Conservation (phyloP, 495 filamentous ascomycete species). For the Entonaema liquescens region DNA sequence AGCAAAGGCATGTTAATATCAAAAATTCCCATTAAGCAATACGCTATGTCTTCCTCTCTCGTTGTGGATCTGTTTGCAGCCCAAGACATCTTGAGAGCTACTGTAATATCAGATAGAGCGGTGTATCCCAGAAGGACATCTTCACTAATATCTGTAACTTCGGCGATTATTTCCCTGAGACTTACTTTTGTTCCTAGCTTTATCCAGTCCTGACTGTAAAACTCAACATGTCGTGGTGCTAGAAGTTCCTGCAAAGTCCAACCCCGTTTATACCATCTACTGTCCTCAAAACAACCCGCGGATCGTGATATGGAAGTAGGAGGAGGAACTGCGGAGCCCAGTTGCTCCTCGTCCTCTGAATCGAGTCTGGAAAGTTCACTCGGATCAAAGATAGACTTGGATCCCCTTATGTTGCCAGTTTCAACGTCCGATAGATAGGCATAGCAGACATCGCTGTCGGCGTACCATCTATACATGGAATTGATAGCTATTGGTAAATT, state of each 20-base stretch:
- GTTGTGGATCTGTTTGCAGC: neutral
- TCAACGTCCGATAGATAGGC: neutral
- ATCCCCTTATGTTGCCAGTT: neutral
- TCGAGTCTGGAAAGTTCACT: too few relatives aligned
- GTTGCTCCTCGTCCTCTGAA: too few relatives aligned
- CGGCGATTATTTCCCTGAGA: neutral
- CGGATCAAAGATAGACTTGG: neutral
- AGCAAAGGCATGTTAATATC: neutral
- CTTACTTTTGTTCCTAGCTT: neutral
- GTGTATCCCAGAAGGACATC: neutral
- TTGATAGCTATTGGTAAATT: neutral
- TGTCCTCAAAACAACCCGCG: neutral
- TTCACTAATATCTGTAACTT: neutral
- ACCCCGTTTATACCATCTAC: neutral
- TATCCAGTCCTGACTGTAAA: neutral
- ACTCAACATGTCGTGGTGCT: neutral
- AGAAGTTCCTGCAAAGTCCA: neutral
- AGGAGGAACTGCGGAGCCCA: too few relatives aligned
- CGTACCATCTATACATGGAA: neutral
- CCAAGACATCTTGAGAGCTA: neutral
- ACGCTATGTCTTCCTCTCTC: neutral
- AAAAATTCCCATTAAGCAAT: neutral
- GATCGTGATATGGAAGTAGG: too few relatives aligned
- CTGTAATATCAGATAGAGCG: neutral
- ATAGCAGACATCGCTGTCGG: neutral